Conservation (phyloP, 805 yeast genomes). For the Candida hispaniensis region DNA sequence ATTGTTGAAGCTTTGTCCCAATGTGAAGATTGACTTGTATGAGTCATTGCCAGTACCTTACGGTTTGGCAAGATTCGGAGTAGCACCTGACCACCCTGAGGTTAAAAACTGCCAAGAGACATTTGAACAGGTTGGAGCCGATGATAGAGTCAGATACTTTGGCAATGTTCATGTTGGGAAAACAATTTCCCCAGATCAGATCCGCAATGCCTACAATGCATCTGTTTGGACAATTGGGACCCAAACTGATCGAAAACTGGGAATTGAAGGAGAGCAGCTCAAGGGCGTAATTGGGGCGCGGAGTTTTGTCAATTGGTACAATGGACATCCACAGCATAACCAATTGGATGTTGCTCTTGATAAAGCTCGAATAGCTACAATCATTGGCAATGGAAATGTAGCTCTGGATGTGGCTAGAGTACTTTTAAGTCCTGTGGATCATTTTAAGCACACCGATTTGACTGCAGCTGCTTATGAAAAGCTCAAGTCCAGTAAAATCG, state of each 20-base stretch:
- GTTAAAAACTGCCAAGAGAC: conserved; percentile 67
- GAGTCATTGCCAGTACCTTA: conserved; percentile 83
- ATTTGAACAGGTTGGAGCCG: conserved; percentile 41
- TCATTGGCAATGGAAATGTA: conserved; percentile 96
- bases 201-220: conserved; percentile 53
- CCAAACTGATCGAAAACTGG: conserved; percentile 40
- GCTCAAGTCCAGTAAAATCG: conserved; percentile 45
- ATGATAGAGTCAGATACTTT: conserved; percentile 40
- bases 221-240: conserved; percentile 77
- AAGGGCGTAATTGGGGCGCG: conserved; percentile 71
- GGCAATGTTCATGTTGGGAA: conserved; percentile 67
- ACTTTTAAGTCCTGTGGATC: conserved; percentile 46
- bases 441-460: conserved; percentile 67
- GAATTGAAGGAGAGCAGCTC: conserved; percentile 46
- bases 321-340: conserved; percentile 64
- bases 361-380: conserved; percentile 52
- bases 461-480: conserved; percentile 45
- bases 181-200: conserved; percentile 41
- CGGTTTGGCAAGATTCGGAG: conserved; percentile 88
- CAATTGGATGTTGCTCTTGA: conserved; percentile 47
- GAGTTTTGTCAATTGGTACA: conserved; percentile 92
- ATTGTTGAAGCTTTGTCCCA: conserved; percentile 42
- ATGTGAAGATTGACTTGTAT: conserved; percentile 54
- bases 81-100: conserved; percentile 99
- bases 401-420: conserved; percentile 85